Evolutionary conservation across 306 rosid genomes (phyloP), one percentile per base, ranked within the genome.

Genomic region (Acacia melanoxylon): DNA sequence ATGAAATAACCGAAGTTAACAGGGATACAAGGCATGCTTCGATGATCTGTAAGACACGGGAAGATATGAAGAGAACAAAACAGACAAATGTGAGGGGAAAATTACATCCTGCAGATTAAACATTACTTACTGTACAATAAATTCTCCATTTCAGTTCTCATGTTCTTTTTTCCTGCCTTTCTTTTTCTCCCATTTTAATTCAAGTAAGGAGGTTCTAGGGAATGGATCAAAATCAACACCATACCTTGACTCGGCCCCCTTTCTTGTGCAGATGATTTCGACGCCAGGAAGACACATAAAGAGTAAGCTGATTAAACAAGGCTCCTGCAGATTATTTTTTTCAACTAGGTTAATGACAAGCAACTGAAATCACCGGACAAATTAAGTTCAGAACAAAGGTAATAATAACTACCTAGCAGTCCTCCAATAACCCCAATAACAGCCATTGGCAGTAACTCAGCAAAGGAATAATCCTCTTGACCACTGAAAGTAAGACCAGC

Each of bases 391-490:
- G 62, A 72, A 80, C 35, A 67, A 62, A 52, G 69, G 65, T 27
- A 14, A 56, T 31, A 81, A 59, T 27, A 65, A 84, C 73, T 84
- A 95, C 99, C 99, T 48, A 95, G 86, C 51, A 95, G 86, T 76
- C 99, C 99, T 87, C 99, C 99, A 86, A 90, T 87, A 69, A 95
- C 94, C 75, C 99, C 99, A 89, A 95, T 95, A 86, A 95, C 75
- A 6, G 98, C 92, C 99, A 95, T 95, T 11, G 99, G 99, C 75
- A 95, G 83, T 83, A 95, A 81, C 91, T 95, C 99, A 78, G 88
- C 89, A 86, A 95, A 91, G 80, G 97, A 93, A 76, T 95, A 95
- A 88, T 95, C 99, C 86, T 95, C 99, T 93, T 95, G 99, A 84
- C 93, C 99, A 83, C 99, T 95, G 74, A 79, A 88, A 89, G 46